phyloP scores from a whole-genome alignment of 2,329 filamentous ascomycete genomes.

The Fusarium circinatum region DNA sequence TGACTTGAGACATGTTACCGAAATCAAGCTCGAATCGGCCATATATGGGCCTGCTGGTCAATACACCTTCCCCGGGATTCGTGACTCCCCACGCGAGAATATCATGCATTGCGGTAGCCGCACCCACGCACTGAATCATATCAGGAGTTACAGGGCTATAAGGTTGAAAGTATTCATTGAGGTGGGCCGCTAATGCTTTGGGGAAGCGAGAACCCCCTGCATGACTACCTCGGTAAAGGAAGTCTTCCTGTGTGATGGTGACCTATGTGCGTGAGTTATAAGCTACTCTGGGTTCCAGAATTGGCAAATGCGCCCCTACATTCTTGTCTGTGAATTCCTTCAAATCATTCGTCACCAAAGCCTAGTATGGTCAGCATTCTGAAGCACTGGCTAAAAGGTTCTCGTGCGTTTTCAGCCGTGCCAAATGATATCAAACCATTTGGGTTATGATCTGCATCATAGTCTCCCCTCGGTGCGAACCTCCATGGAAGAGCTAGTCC shows the following conservation, averaged over 20 bases:
- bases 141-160: slow-evolving; percentile 42
- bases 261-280: slow-evolving; percentile 20
- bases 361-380: slow-evolving; percentile 30
- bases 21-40: slow-evolving; percentile 62
- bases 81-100: slow-evolving; percentile 53
- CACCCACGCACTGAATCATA: slow-evolving; percentile 49
- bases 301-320: slow-evolving; percentile 35
- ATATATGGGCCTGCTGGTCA: slow-evolving; percentile 56
- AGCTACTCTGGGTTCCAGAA: not conserved
- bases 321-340: slow-evolving; percentile 44
- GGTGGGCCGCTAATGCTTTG: slow-evolving; percentile 48
- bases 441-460: slow-evolving; percentile 52
- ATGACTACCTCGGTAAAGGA: slow-evolving; percentile 51
- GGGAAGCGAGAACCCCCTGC: slow-evolving; percentile 50
- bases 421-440: slow-evolving; percentile 59
- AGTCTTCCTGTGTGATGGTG: slow-evolving; percentile 43
- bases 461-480: slow-evolving; percentile 48
- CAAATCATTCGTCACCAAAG: slow-evolving; percentile 54
- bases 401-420: slow-evolving; percentile 58
- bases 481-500: slow-evolving; percentile 47
- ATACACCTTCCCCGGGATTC: slow-evolving; percentile 52
- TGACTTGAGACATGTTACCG: slow-evolving; percentile 52
- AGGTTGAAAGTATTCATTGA: slow-evolving; percentile 53
- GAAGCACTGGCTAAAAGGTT: not conserved
- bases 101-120: slow-evolving; percentile 54